These are phyloP conservation scores for Pluteus cervinus DNA, from an alignment of 768 basidiomycete species.

Conservation along the genomic window DNA sequence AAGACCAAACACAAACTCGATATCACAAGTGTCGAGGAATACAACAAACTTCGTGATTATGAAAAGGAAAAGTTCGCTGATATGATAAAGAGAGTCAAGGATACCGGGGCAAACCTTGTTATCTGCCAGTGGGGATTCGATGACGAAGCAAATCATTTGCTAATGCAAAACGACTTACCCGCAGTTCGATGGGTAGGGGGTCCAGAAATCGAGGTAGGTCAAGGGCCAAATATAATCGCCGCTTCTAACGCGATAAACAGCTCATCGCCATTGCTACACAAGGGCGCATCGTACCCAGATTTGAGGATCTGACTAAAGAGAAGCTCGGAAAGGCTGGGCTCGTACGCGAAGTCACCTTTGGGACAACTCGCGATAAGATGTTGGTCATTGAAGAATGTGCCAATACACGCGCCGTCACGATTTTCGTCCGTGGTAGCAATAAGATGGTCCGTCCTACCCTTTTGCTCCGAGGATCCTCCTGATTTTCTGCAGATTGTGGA, in stretches of 20 bases:
- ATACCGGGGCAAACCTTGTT: slow-evolving; percentile 95
- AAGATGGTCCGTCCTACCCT: slow-evolving; percentile 72
- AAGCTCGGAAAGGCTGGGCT: slow-evolving; percentile 93
- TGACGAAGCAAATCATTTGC: slow-evolving; percentile 95
- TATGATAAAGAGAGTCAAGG: slow-evolving; percentile 96
- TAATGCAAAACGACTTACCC: slow-evolving; percentile 97
- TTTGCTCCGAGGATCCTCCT: slow-evolving; percentile 1
- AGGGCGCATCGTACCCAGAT: slow-evolving; percentile 96
- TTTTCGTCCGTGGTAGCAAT: slow-evolving; percentile 96
- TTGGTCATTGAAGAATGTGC: slow-evolving; percentile 98
- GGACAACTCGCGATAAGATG: slow-evolving; percentile 99
- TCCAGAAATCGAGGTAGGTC: slow-evolving; percentile 89
- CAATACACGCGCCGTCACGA: slow-evolving; percentile 91
- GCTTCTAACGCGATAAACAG: slow-evolving; percentile 30
- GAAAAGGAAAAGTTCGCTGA: slow-evolving; percentile 95
- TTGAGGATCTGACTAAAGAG: slow-evolving; percentile 87
- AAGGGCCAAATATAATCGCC: too few species aligned
- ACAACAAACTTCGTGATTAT: slow-evolving; percentile 88
- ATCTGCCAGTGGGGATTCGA: slow-evolving; percentile 99
- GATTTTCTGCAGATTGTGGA: slow-evolving; percentile 76
- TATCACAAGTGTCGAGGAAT: slow-evolving; percentile 95
- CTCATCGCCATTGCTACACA: slow-evolving; percentile 98
- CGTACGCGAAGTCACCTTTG: slow-evolving; percentile 92
- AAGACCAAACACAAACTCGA: slow-evolving; percentile 99
- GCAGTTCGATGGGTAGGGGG: slow-evolving; percentile 99